A percentile compares a stretch with the other conserved stretches of the same genome.
phyloP scores from a whole-genome alignment of 2,329 filamentous ascomycete genomes.

The Samsoniella hepiali region DNA sequence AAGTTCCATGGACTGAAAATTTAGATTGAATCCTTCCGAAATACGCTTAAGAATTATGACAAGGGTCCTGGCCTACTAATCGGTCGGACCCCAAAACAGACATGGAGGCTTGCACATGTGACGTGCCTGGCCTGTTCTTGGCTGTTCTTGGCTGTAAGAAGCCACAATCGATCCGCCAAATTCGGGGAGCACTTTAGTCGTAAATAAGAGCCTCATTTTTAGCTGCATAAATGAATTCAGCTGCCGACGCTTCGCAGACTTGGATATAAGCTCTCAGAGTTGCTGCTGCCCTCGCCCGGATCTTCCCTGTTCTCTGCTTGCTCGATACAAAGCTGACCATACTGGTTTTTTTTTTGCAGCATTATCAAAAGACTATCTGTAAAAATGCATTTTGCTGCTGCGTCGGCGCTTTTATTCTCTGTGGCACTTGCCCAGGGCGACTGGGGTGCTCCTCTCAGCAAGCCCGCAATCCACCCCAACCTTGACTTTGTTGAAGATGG shows the following conservation, averaged over 20 bases:
- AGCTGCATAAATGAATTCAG: not conserved
- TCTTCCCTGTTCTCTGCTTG: not conserved
- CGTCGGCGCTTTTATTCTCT: not conserved
- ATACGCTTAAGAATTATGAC: not conserved
- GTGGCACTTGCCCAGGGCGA: not conserved
- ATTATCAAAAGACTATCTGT: not conserved
- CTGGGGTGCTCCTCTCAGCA: not conserved
- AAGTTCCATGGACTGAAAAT: no score
- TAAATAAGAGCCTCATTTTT: not conserved
- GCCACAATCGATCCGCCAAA: not conserved
- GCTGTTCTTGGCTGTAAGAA: not conserved
- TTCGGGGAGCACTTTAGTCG: not conserved
- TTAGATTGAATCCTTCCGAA: not conserved
- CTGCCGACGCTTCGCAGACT: not conserved
- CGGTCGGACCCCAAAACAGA: not conserved
- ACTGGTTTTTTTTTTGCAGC: not conserved
- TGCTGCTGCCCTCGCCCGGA: not conserved
- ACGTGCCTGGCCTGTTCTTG: not conserved
- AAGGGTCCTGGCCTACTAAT: not conserved
- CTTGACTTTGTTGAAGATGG: conserved; percentile 11
- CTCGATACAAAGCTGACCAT: not conserved
- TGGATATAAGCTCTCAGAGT: not conserved
- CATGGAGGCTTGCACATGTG: not conserved
- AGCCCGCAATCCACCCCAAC: conserved; percentile 8
- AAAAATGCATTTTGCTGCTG: not conserved